A percentile compares a stretch with the other conserved stretches of the same genome.
Evolutionary conservation across 2,329 filamentous ascomycete genomes (phyloP).

Genomic region (Pseudogymnoascus sp.): DNA sequence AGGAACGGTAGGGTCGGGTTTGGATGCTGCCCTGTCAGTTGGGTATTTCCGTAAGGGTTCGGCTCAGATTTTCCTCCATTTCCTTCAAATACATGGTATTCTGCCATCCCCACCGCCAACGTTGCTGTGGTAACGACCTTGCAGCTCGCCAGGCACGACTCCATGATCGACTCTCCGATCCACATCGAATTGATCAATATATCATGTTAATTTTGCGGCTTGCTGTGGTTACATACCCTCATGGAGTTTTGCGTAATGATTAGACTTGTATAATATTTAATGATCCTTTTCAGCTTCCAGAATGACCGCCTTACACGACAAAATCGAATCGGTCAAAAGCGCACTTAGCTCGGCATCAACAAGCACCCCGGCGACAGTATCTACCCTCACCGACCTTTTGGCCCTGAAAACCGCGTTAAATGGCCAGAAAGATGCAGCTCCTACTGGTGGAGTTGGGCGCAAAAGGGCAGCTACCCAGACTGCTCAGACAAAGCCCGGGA

Average conservation of each 20-base stretch:
- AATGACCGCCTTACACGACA: conserved; percentile 35
- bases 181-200: conserved; percentile 4
- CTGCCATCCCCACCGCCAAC: conserved; percentile 5
- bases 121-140: conserved; percentile 8
- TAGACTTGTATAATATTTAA: conserved; percentile 24
- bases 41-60: background rate
- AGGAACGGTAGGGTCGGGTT: background rate
- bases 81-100: background rate
- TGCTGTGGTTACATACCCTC: conserved; percentile 9
- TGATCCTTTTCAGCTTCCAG: conserved; percentile 21
- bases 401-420: conserved; percentile 26
- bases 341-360: conserved; percentile 40
- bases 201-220: conserved; percentile 4
- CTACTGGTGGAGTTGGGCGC: background rate
- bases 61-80: background rate
- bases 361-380: conserved; percentile 40
- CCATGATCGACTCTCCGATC: conserved; percentile 1
- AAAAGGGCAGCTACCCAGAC: background rate
- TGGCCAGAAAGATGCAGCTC: conserved; percentile 13
- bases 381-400: conserved; percentile 40
- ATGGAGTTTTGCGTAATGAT: conserved; percentile 27
- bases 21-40: background rate
- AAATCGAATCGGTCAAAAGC: conserved; percentile 40
- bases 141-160: conserved; percentile 5
- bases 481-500: conserved; percentile 14